These are phyloP conservation scores for Platanthera guangdongensis DNA, from an alignment of 106 monocot genomes.

Conservation along the genomic window DNA sequence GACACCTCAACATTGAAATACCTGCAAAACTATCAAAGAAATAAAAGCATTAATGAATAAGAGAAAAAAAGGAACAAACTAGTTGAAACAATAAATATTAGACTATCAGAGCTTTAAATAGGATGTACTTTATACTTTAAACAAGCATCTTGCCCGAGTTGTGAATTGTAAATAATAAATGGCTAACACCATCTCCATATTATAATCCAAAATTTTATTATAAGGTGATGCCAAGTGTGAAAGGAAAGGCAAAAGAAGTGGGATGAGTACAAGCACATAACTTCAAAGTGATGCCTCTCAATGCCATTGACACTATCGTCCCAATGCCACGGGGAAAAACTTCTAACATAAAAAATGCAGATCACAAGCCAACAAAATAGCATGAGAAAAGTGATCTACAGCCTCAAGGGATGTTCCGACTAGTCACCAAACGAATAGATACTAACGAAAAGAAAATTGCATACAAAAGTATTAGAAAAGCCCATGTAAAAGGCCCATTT, in stretches of 20 bases:
- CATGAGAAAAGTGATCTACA: too few species aligned
- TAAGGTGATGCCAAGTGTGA: background rate
- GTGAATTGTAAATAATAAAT: background rate
- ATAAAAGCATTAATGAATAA: background rate
- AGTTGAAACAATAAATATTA: background rate
- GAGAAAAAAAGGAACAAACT: background rate
- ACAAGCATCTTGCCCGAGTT: background rate
- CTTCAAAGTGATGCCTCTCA: background rate
- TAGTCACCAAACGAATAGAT: too few species aligned
- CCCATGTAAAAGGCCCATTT: too few species aligned
- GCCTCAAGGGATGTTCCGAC: too few species aligned
- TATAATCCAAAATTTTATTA: background rate
- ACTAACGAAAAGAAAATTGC: too few species aligned
- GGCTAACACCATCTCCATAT: background rate
- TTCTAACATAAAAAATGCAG: too few species aligned
- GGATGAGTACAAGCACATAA: background rate
- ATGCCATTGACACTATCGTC: too few species aligned
- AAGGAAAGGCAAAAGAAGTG: background rate
- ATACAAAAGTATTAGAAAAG: too few species aligned
- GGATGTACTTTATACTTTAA: background rate
- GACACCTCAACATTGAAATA: conserved; percentile 39
- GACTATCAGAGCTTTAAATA: background rate
- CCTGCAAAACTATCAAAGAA: conserved; percentile 27
- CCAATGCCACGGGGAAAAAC: too few species aligned
- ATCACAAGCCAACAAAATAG: too few species aligned